These are phyloP conservation scores for Senna tora DNA, from an alignment of 306 rosid species.

Conservation along the genomic window DNA sequence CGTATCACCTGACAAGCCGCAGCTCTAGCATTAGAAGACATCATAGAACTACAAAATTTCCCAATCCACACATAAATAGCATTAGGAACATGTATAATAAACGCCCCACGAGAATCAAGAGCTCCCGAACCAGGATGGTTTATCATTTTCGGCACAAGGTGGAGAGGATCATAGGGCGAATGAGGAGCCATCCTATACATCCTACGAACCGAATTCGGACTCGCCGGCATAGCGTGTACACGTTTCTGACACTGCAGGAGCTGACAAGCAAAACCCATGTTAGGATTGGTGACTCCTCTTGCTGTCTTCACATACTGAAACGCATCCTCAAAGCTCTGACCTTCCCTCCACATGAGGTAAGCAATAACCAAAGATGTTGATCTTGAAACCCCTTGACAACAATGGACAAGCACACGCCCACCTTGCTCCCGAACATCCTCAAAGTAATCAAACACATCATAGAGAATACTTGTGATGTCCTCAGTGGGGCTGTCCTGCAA, in stretches of 20 bases:
- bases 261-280: conserved; percentile 93
- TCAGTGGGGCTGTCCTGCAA: conserved; percentile 83
- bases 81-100: conserved; percentile 77
- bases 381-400: conserved; percentile 92
- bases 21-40: conserved; percentile 62
- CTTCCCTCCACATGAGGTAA: conserved; percentile 94
- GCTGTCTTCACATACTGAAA: conserved; percentile 91
- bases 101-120: conserved; percentile 96
- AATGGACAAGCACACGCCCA: conserved; percentile 91
- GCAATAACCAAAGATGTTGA: conserved; percentile 90
- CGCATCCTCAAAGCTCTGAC: conserved; percentile 87
- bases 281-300: conserved; percentile 88
- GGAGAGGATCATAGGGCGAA: conserved; percentile 90
- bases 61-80: conserved; percentile 89
- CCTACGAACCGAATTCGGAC: conserved; percentile 80
- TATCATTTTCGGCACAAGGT: conserved; percentile 81
- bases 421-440: conserved; percentile 84
- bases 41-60: conserved; percentile 49
- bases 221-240: conserved; percentile 79
- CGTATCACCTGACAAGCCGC: conserved; percentile 82
- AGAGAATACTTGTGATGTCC: conserved; percentile 87
- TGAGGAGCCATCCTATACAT: conserved; percentile 95
- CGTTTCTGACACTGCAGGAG: conserved; percentile 92
- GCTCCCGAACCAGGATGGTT: conserved; percentile 56
- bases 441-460: conserved; percentile 94